These are phyloP conservation scores for Penicillium sp. DNA, from an alignment of 2,329 filamentous ascomycete genomes.

Conservation along the genomic window DNA sequence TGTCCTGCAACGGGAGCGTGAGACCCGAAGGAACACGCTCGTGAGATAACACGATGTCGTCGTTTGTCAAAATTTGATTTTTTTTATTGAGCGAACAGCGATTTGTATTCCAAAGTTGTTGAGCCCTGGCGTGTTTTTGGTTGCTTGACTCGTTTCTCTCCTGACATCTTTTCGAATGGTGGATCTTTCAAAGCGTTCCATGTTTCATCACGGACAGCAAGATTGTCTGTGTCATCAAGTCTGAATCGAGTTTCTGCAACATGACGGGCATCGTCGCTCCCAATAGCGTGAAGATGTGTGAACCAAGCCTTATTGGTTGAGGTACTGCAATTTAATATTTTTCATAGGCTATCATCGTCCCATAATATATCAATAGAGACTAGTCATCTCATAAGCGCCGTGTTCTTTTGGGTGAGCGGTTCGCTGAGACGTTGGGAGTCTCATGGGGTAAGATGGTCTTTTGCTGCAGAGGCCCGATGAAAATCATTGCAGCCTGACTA, in stretches of 20 bases:
- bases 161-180: slow-evolving; percentile 11
- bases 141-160: slow-evolving; percentile 19
- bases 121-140: slow-evolving; percentile 7
- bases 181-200: slow-evolving; percentile 23
- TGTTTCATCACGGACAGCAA: slow-evolving; percentile 26
- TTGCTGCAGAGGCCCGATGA: slow-evolving; percentile 8
- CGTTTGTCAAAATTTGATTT: slow-evolving; percentile 7
- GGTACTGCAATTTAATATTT: slow-evolving; percentile 10
- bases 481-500: slow-evolving; percentile 2
- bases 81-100: slow-evolving; percentile 13
- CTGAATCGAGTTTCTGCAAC: slow-evolving; percentile 27
- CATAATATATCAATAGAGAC: slow-evolving; percentile 26
- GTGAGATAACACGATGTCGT: slow-evolving; percentile 19
- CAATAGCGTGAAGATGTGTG: slow-evolving; percentile 16
- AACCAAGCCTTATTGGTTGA: slow-evolving; percentile 21
- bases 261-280: slow-evolving; percentile 14
- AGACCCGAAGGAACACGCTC: slow-evolving; percentile 35
- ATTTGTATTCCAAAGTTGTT: slow-evolving; percentile 17
- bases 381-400: slow-evolving; percentile 37
- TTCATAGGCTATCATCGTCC: slow-evolving; percentile 23
- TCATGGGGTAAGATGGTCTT: slow-evolving; percentile 9
- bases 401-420: slow-evolving; percentile 29
- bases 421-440: slow-evolving; percentile 28
- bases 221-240: slow-evolving; percentile 27
- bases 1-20: slow-evolving; percentile 60